Evolutionary conservation across 352 stramenopile genomes (phyloP).

Genomic region (Globisporangium nunn): DNA sequence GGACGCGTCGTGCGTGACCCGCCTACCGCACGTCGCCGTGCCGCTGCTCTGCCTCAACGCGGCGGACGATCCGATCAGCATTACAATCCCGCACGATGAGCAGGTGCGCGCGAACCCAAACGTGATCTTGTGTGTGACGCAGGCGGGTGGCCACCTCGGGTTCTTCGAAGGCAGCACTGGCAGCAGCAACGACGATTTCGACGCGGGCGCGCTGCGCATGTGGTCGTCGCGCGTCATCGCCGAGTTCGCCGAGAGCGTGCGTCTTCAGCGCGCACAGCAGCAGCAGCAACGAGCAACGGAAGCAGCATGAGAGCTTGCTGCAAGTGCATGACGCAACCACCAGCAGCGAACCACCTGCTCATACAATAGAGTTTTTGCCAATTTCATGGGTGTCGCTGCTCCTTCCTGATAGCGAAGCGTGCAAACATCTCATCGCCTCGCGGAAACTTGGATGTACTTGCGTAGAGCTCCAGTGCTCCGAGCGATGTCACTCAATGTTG

Average conservation of each 20-base stretch:
- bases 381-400: too few species aligned
- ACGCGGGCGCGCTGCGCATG: constrained; percentile 9
- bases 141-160: constrained; percentile 36
- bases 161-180: constrained; percentile 27
- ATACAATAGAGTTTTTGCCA: too few species aligned
- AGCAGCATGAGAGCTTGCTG: too few species aligned
- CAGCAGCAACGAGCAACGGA: not conserved
- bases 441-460: too few species aligned
- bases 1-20: constrained; percentile 31
- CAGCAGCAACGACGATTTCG: constrained; percentile 1
- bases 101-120: constrained; percentile 35
- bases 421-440: too few species aligned
- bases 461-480: too few species aligned
- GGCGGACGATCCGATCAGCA: constrained; percentile 48
- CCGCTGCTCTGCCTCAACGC: constrained; percentile 45
- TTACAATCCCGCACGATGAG: constrained; percentile 18
- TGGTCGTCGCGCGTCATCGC: constrained; percentile 34
- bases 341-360: too few species aligned
- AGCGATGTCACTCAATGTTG: too few species aligned
- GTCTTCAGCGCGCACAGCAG: constrained; percentile 4
- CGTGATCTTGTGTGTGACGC: constrained; percentile 37
- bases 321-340: too few species aligned
- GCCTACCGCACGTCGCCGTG: constrained; percentile 27
- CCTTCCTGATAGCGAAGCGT: too few species aligned
- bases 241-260: constrained; percentile 29